phyloP scores from a whole-genome alignment of 2,329 filamentous ascomycete genomes.

The Lasiodiplodia gonubiensis region DNA sequence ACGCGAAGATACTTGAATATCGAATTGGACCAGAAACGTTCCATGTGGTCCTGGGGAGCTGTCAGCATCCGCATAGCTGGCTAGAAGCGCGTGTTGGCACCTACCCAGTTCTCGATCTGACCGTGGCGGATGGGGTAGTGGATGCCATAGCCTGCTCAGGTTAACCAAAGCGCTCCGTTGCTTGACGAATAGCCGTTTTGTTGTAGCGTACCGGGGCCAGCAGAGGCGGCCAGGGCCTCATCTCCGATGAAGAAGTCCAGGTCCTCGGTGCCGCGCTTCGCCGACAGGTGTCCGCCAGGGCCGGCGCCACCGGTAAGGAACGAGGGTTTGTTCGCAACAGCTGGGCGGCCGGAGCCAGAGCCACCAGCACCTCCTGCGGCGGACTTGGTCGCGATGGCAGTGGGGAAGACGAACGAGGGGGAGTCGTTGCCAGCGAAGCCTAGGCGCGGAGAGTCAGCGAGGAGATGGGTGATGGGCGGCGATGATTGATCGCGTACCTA shows the following conservation, averaged over 20 bases:
- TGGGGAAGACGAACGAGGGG: slow-evolving; percentile 98
- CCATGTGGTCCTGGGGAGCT: slow-evolving; percentile 86
- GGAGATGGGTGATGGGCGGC: slow-evolving; percentile 25
- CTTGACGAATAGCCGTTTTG: neutral
- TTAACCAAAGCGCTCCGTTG: neutral
- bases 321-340: slow-evolving; percentile 92
- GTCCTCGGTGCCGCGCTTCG: slow-evolving; percentile 95
- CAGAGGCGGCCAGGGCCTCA: slow-evolving; percentile 83
- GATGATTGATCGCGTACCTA: slow-evolving; percentile 69
- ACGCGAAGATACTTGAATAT: slow-evolving; percentile 99
- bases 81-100: slow-evolving; percentile 34
- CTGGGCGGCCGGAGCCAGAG: slow-evolving; percentile 84
- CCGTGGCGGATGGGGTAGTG: slow-evolving; percentile 98
- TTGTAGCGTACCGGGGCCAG: slow-evolving; percentile 71
- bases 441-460: slow-evolving; percentile 53
- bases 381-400: slow-evolving; percentile 95
- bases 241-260: slow-evolving; percentile 99
- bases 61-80: slow-evolving; percentile 31
- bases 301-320: slow-evolving; percentile 92
- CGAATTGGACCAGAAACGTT: slow-evolving; percentile 99
- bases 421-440: slow-evolving; percentile 99
- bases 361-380: slow-evolving; percentile 71
- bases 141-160: slow-evolving; percentile 79
- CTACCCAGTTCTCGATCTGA: slow-evolving; percentile 98
- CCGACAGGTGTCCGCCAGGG: slow-evolving; percentile 78